phyloP scores from a whole-genome alignment of 768 basidiomycete species.

The Hemileccinum rubropunctum region DNA sequence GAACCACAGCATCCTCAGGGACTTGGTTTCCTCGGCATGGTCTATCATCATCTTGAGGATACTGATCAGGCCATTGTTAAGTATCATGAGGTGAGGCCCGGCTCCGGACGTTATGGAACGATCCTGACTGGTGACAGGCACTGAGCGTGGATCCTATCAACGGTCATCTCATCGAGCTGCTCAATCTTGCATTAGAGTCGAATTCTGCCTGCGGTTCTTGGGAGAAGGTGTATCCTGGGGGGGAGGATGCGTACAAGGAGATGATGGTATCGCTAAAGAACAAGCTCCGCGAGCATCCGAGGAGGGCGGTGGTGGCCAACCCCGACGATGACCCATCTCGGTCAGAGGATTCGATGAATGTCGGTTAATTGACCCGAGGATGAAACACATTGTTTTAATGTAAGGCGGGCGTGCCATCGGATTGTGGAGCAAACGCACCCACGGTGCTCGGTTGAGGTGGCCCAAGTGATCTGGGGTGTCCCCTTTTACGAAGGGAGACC shows the following conservation, averaged over 20 bases:
- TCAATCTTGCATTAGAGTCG: slow-evolving; percentile 75
- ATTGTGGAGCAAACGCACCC: slow-evolving; percentile 24
- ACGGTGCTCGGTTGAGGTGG: slow-evolving; percentile 22
- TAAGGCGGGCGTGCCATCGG: slow-evolving; percentile 9
- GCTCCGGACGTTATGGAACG: not conserved
- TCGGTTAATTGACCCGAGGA: slow-evolving; percentile 23
- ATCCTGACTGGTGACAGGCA: slow-evolving; percentile 42
- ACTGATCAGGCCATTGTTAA: slow-evolving; percentile 80
- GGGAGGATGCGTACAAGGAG: slow-evolving; percentile 31
- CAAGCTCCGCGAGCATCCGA: slow-evolving; percentile 26
- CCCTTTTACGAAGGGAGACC: slow-evolving; percentile 7
- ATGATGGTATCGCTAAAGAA: slow-evolving; percentile 33
- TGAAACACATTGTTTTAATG: slow-evolving; percentile 25
- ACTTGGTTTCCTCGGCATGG: slow-evolving; percentile 86
- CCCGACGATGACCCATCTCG: slow-evolving; percentile 15
- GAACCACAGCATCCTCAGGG: slow-evolving; percentile 83
- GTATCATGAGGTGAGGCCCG: slow-evolving; percentile 79
- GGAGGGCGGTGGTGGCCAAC: slow-evolving; percentile 16
- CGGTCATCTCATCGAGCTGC: slow-evolving; percentile 72
- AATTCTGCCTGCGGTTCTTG: slow-evolving; percentile 31
- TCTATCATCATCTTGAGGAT: slow-evolving; percentile 72
- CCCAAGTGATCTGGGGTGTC: slow-evolving; percentile 28
- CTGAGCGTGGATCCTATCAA: slow-evolving; percentile 83
- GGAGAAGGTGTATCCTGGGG: slow-evolving; percentile 35
- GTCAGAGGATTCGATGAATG: slow-evolving; percentile 31